Base-by-base conservation (phyloP, 2,329 filamentous ascomycete species). In the Alternaria conjuncta region DNA sequence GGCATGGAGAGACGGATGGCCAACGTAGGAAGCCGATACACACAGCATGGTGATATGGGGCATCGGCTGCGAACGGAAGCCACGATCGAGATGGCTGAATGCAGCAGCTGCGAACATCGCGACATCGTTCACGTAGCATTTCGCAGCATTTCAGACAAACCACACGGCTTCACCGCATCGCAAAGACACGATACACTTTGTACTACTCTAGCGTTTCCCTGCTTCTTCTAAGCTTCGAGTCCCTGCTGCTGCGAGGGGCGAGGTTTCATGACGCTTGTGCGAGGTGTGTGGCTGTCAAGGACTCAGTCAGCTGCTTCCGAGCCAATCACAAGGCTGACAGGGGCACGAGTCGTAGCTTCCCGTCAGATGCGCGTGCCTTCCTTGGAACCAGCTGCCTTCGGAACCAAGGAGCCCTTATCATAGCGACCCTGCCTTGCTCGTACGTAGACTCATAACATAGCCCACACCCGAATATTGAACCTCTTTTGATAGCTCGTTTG, bases 51-150 rank as follows among this genome's bases (percentile, higher is more conserved):
- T 60, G 65, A 32, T 54, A 63, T 65, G 63, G 60, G 69, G 67
- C 59, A 57, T 75, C 75, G 76, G 75, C 68, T 71, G 72, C 65
- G 62, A 64, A 70, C 73, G 74, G 75, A 75, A 62, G 57, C 49
- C 60, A 55, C 57, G 55, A 54, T 46, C 20, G 50, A 45, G 13
- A 51, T 28, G 36, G 46, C 25, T 53, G 59, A 32, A 30, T 36
- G 25, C 49, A 30, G 49, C 25, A 30, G 49, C 25, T 21, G 30
- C 20, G 28, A 25, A 21, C 56, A 60, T 47, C 25, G 26, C 26
- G 20, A 11, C 30, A 36, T 21, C 41, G 28, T 41, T 15, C 28
- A n/a, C 26, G 28, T 23, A 15, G 49, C 20, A 18, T 36, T 36
- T 36, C 7, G 15, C 32, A 36, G 15, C 32, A 36, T 43, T 20